These are phyloP conservation scores for Fraxinus sp. DNA, from an alignment of 305 asterid species.

Conservation along the genomic window DNA sequence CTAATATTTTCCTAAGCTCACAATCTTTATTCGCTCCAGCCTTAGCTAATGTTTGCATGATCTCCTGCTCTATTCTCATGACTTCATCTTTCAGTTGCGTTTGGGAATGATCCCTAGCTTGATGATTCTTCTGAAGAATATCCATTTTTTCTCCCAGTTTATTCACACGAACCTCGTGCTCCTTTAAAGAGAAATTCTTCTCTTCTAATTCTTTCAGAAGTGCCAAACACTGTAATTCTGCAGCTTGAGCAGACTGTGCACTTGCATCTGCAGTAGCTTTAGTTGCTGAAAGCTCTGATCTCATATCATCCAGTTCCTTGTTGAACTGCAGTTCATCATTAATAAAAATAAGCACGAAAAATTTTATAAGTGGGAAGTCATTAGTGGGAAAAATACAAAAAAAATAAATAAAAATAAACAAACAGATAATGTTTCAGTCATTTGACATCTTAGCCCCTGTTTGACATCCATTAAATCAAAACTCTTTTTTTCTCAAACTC, in stretches of 20 bases:
- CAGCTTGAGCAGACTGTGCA: conserved; percentile 69
- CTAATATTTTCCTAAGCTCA: conserved; percentile 58
- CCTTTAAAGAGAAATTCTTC: conserved; percentile 56
- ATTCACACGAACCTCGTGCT: conserved; percentile 62
- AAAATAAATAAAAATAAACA: no score
- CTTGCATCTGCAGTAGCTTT: conserved; percentile 77
- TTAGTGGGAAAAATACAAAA: no score
- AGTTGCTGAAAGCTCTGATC: conserved; percentile 59
- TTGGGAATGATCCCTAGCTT: conserved; percentile 67
- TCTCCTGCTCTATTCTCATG: conserved; percentile 70
- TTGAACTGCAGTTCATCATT: conserved; percentile 37
- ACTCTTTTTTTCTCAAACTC: no score
- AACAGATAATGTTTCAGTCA: not conserved
- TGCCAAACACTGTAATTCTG: conserved; percentile 65
- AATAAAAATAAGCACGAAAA: conserved; percentile 1
- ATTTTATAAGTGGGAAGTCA: not conserved
- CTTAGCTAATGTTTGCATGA: conserved; percentile 68
- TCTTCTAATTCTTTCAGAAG: conserved; percentile 68
- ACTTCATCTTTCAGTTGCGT: conserved; percentile 78
- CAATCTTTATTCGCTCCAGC: conserved; percentile 65
- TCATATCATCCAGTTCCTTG: conserved; percentile 69
- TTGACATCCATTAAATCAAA: no score
- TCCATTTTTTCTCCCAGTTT: conserved; percentile 75
- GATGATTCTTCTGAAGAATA: conserved; percentile 75
- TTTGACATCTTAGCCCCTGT: not conserved